phyloP scores from a whole-genome alignment of 371 early-diverging fungal species.

The Apophysomyces elegans region DNA sequence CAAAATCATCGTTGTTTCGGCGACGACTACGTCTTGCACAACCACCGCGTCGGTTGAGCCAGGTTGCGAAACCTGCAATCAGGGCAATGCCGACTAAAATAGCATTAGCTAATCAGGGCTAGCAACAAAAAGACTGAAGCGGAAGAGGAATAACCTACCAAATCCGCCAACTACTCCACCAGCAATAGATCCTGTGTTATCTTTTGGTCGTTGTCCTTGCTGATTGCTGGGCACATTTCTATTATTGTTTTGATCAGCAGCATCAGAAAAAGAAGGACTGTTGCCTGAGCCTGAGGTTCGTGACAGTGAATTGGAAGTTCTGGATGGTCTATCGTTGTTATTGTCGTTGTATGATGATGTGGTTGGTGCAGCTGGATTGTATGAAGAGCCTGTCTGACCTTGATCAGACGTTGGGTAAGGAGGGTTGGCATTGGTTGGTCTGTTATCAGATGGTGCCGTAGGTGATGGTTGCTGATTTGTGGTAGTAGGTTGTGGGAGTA shows the following conservation, averaged over 20 bases:
- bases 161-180: slow-evolving; percentile 47
- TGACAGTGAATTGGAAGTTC: not conserved
- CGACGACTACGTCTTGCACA: slow-evolving; percentile 35
- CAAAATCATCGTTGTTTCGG: slow-evolving; percentile 18
- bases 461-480: not conserved
- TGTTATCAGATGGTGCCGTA: not conserved
- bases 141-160: slow-evolving; percentile 25
- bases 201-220: not conserved
- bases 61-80: slow-evolving; percentile 38
- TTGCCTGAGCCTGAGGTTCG: not conserved
- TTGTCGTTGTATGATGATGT: not conserved
- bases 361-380: not conserved
- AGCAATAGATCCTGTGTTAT: slow-evolving; percentile 33
- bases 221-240: not conserved
- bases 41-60: slow-evolving; percentile 38
- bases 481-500: not conserved
- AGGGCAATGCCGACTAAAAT: slow-evolving; percentile 33
- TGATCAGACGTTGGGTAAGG: not conserved
- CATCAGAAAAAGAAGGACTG: not conserved
- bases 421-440: slow-evolving; percentile 4
- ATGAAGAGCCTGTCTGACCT: not conserved
- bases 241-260: not conserved
- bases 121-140: not conserved
- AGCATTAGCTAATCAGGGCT: not conserved
- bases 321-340: not conserved